Percentiles rank a stretch among this genome's conserved stretches.
Evolutionary conservation across 208 protist species (phyloP).

Genomic region (Lotmaria passim): DNA sequence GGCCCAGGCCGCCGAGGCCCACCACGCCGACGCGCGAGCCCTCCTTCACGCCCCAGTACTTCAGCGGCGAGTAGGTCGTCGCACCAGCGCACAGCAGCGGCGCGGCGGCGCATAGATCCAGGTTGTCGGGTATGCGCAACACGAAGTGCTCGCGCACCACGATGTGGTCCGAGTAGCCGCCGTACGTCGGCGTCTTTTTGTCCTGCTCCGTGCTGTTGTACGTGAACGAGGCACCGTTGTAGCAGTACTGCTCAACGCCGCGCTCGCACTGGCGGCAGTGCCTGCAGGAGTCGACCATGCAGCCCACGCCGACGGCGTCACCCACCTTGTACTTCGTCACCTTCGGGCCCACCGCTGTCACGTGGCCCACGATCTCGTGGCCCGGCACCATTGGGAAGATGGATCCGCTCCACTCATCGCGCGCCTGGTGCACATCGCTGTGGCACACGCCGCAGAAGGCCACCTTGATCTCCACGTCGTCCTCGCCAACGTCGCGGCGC

Average conservation of each 20-base stretch:
- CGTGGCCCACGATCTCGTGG: conserved; percentile 82
- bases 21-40: conserved; percentile 76
- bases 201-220: conserved; percentile 60
- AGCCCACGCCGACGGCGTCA: conserved; percentile 86
- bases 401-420: conserved; percentile 64
- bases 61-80: conserved; percentile 85
- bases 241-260: conserved; percentile 81
- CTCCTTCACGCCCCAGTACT: conserved; percentile 62
- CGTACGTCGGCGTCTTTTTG: conserved; percentile 48
- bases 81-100: conserved; percentile 92
- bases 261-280: conserved; percentile 65
- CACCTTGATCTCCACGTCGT: conserved; percentile 78
- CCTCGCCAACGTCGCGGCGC: conserved; percentile 39
- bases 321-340: conserved; percentile 86
- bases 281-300: conserved; percentile 86
- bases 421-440: conserved; percentile 72
- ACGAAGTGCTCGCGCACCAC: conserved; percentile 73
- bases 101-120: conserved; percentile 63
- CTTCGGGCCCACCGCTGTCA: conserved; percentile 56
- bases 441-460: conserved; percentile 85
- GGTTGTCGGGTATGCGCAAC: conserved; percentile 66
- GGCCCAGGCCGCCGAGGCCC: conserved; percentile 89
- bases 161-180: conserved; percentile 78
- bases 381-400: conserved; percentile 72
- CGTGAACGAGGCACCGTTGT: conserved; percentile 48